These are phyloP conservation scores for Schizosaccharomyces japonicus DNA, from an alignment of 805 yeast genomes.

Conservation along the genomic window DNA sequence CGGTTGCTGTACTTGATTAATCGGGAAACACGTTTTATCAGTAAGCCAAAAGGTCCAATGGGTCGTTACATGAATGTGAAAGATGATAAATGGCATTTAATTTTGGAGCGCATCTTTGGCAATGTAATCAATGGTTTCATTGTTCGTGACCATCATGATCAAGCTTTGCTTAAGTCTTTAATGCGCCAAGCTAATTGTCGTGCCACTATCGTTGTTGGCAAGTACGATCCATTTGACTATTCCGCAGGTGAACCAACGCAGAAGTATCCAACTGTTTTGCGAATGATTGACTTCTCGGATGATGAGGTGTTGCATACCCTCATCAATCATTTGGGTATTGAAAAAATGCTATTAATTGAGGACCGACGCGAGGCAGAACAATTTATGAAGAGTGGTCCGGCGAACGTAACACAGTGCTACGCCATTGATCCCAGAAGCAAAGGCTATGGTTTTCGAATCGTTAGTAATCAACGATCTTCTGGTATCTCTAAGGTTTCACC, in stretches of 20 bases:
- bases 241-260: slow-evolving; percentile 22
- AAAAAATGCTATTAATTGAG: slow-evolving; percentile 30
- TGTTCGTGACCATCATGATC: slow-evolving; percentile 42
- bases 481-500: slow-evolving; percentile 28
- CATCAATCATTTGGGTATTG: slow-evolving; percentile 36
- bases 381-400: slow-evolving; percentile 18
- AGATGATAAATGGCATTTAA: slow-evolving; percentile 30
- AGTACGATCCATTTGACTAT: slow-evolving; percentile 34
- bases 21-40: slow-evolving; percentile 20
- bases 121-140: slow-evolving; percentile 35
- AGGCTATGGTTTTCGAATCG: slow-evolving; percentile 25
- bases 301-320: slow-evolving; percentile 34
- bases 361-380: slow-evolving; percentile 29
- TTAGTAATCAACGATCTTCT: slow-evolving; percentile 20
- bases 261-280: slow-evolving; percentile 28
- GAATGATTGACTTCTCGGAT: slow-evolving; percentile 26
- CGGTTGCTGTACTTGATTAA: slow-evolving; percentile 22
- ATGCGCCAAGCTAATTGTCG: slow-evolving; percentile 6
- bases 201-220: slow-evolving; percentile 27
- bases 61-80: slow-evolving; percentile 40
- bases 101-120: slow-evolving; percentile 34
- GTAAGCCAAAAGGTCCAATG: slow-evolving; percentile 56
- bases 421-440: slow-evolving; percentile 21
- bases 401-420: slow-evolving; percentile 22
- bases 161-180: slow-evolving; percentile 14